Base-by-base conservation (phyloP, 306 rosid species). In the Acacia acuminata region DNA sequence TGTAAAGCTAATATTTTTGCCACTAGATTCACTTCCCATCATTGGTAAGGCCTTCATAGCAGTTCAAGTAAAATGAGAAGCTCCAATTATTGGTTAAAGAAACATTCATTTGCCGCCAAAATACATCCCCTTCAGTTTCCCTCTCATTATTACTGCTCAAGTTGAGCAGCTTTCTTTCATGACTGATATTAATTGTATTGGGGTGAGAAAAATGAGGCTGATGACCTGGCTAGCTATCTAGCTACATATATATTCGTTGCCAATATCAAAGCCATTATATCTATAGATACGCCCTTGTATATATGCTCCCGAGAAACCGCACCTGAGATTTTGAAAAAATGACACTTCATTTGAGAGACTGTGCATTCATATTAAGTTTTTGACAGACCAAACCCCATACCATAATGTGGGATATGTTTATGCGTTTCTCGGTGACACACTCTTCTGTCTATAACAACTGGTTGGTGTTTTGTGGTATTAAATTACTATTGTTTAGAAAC, bases 1-100 rank as follows among this genome's bases (percentile, higher is more conserved):
- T 92, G 96, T 88, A 92, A 90, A 91, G 94, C 83, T 65, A 65
- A 9, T 72, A 60, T 7, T 72, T 58, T 58, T 86, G 27, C 93
- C 90, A 90, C 88, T 90, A 76, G 86, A 86, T 80, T 76, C 76
- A 47, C 61, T 58, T 51, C 81, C 76, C 86, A 90, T 89, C 77
- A 90, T 87, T 89, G 87, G 86, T 79, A 38, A 38, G 8, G 77
- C 78, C 86, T 85, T 73, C 77, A 43, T 43, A 19, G 61, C 24
- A 85, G 72, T 81, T 85, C 53, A 80, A 80, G 85, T 74, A 90
- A 73, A 76, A 38, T 71, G 84, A 84, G 71, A 79, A 83, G n/a
- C 70, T 32, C 88, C 90, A 91, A 88, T 93, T 86, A 91, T 91
- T 90, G 91, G 55, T 22, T 76, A 76, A 34, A 73, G 27, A 84